Percentiles rank a stretch among this genome's conserved stretches.
phyloP scores from a whole-genome alignment of 495 filamentous ascomycete species.

The Trichoderma erinaceum region DNA sequence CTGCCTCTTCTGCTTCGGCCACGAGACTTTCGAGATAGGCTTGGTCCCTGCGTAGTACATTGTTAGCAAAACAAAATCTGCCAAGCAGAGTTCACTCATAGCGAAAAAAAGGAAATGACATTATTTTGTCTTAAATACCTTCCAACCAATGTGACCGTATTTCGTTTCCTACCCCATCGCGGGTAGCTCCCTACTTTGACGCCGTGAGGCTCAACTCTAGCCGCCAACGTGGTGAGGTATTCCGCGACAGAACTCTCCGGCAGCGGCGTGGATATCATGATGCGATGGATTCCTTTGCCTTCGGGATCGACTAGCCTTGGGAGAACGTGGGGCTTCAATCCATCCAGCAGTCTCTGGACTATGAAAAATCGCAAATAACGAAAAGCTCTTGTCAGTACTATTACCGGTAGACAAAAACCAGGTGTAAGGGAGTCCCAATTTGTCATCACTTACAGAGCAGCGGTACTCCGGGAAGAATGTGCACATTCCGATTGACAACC shows the following conservation, averaged over 20 bases:
- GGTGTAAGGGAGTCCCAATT: background rate
- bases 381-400: background rate
- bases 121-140: slow-evolving; percentile 30
- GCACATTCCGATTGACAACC: slow-evolving; percentile 84
- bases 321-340: slow-evolving; percentile 61
- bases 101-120: too few species aligned
- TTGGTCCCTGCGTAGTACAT: slow-evolving; percentile 25
- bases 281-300: slow-evolving; percentile 67
- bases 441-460: slow-evolving; percentile 50
- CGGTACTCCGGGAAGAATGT: slow-evolving; percentile 89
- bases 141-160: slow-evolving; percentile 89
- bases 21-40: slow-evolving; percentile 46
- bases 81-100: too few species aligned
- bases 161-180: slow-evolving; percentile 78
- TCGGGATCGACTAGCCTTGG: slow-evolving; percentile 70
- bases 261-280: slow-evolving; percentile 80
- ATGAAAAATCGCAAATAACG: background rate
- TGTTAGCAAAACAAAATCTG: background rate
- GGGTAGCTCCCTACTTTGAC: slow-evolving; percentile 98
- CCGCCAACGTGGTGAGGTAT: slow-evolving; percentile 74
- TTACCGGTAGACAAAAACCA: background rate
- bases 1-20: slow-evolving; percentile 42
- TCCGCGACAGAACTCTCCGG: slow-evolving; percentile 76
- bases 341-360: slow-evolving; percentile 68
- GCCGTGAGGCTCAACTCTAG: slow-evolving; percentile 59